Evolutionary conservation across 2,329 filamentous ascomycete genomes (phyloP), one percentile per base, ranked within the genome.

Genomic region (Alternaria conjuncta): DNA sequence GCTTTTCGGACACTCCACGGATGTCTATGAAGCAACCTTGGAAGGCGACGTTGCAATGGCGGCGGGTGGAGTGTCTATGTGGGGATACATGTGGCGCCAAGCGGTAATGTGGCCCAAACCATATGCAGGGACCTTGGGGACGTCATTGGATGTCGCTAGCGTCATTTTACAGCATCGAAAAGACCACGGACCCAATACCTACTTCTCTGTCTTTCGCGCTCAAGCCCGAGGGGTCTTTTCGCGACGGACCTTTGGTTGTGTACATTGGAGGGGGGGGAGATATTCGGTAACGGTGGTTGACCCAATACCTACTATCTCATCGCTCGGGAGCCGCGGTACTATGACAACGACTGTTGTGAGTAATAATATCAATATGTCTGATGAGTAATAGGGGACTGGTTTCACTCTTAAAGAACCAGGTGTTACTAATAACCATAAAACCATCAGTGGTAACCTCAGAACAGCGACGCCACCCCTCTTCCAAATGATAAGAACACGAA

Each of bases 21-120:
- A 18, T 41, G 51, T 55, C 30, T 50, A 41, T 28, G 36, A 21
- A 46, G 61, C 47, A 59, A 32, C 30, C 30, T 32, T 32, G 30
- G 30, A 32, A 56, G 61, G 54, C 49, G 26, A 61, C 54, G 57
- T 64, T 45, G 62, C 59, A 62, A 65, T 59, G 61, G 57, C 50
- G 50, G 55, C 57, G 23, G 32, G 53, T 30, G 50, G 30, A 61
- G 46, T 55, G 60, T 57, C 59, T 50, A 58, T 66, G 68, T 70
- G 68, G 66, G 61, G 70, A 70, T 66, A 18, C n/a, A 41, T 49
- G 66, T 41, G 36, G 36, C 36, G 36, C 68, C 66, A 71, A 67
- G 66, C 50, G 55, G 60, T 61, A 30, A 67, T 66, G 51, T 67
- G 65, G 65, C 67, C 57, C 30, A 36, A 53, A 41, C 23, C 43